These are phyloP conservation scores for Rubroshorea leprosula DNA, from an alignment of 345 rosid genomes.

Conservation along the genomic window DNA sequence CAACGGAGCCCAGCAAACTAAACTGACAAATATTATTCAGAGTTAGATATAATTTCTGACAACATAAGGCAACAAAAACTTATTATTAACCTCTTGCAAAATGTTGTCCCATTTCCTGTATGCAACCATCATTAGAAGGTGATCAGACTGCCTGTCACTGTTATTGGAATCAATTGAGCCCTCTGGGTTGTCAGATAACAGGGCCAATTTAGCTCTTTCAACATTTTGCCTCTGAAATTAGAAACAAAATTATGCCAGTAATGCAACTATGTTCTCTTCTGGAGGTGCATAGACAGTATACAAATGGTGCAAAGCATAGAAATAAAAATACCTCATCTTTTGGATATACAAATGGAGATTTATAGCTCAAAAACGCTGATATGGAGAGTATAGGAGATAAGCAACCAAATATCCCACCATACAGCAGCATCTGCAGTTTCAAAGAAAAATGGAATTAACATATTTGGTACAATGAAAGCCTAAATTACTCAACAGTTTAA, in stretches of 20 bases:
- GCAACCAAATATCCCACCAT: conserved; percentile 94
- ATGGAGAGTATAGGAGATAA: conserved; percentile 89
- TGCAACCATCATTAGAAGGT: conserved; percentile 77
- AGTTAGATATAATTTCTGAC: neutral
- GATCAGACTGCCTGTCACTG: conserved; percentile 67
- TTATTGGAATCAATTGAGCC: conserved; percentile 41
- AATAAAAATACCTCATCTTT: conserved; percentile 69
- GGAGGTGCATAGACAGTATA: conserved; percentile 7
- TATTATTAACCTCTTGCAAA: conserved; percentile 54
- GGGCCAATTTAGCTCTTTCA: conserved; percentile 71
- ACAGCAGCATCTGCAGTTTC: conserved; percentile 74
- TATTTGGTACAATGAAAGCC: conserved; percentile 1
- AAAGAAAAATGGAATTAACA: conserved; percentile 10
- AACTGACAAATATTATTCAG: too few species aligned
- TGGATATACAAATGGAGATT: conserved; percentile 84
- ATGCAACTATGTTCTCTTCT: neutral
- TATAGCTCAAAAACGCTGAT: conserved; percentile 89
- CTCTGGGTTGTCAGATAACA: conserved; percentile 55
- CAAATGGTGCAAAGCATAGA: neutral
- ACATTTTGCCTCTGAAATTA: conserved; percentile 59
- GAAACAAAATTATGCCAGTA: conserved; percentile 1
- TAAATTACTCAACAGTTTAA: too few species aligned
- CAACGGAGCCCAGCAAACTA: neutral
- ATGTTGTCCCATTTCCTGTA: conserved; percentile 78
- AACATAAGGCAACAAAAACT: conserved; percentile 5